phyloP scores from a whole-genome alignment of 306 rosid genomes.

The Corylus heterophylla region DNA sequence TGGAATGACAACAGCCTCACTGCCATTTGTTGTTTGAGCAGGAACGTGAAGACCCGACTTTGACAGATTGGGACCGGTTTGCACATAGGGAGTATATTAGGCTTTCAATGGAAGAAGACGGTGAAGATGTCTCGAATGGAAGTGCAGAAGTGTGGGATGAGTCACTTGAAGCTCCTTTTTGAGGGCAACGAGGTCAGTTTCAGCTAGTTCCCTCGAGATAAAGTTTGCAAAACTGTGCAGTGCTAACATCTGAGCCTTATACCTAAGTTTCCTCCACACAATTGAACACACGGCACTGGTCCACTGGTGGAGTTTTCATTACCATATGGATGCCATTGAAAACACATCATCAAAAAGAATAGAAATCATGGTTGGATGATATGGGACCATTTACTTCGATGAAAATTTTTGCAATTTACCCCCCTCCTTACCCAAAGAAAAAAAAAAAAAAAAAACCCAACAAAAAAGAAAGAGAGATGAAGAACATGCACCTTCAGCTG shows the following conservation, averaged over 20 bases:
- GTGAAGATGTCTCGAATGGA: conserved; percentile 96
- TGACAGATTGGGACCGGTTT: conserved; percentile 99
- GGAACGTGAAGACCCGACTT: conserved; percentile 99
- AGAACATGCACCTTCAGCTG: background rate
- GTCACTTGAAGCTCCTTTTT: conserved; percentile 96
- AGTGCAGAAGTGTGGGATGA: conserved; percentile 99
- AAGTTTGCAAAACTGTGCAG: background rate
- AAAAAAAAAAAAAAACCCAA: background rate
- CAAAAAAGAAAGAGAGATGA: background rate
- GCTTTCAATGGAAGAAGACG: conserved; percentile 99
- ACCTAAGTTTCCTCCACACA: background rate
- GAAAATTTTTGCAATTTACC: background rate
- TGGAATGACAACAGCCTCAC: background rate
- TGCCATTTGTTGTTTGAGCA: conserved; percentile 43
- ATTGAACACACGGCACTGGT: background rate
- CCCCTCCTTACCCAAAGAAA: background rate
- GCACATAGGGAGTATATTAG: conserved; percentile 99
- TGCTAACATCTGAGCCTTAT: background rate
- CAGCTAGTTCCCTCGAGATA: background rate
- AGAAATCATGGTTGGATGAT: background rate
- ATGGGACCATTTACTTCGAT: background rate
- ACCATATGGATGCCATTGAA: background rate
- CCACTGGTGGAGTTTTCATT: background rate
- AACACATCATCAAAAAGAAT: background rate
- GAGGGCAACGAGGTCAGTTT: conserved; percentile 45